phyloP scores from a whole-genome alignment of 345 rosid genomes.

The Populus simonii region DNA sequence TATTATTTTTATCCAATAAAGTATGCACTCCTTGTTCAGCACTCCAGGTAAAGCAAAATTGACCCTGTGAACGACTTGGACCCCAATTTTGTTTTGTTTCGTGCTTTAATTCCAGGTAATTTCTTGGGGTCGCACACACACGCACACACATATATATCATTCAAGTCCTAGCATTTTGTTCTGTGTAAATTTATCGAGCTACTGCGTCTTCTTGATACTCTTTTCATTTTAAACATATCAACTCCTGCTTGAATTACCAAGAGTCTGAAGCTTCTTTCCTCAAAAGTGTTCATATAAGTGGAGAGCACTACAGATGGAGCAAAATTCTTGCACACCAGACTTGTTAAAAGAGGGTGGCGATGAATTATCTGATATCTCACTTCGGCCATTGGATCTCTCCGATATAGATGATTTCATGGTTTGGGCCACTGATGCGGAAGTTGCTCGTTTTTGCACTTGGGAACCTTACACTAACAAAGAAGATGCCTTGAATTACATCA shows the following conservation, averaged over 20 bases:
- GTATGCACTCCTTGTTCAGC: constrained; percentile 10
- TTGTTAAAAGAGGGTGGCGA: not conserved
- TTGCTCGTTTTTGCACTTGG: constrained; percentile 50
- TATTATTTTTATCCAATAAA: constrained; percentile 9
- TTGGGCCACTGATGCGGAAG: constrained; percentile 55
- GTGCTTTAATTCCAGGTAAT: not conserved
- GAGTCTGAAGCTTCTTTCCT: not conserved
- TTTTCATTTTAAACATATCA: not conserved
- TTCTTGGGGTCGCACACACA: not conserved
- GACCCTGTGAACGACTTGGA: not conserved
- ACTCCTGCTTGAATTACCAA: not conserved
- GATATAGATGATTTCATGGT: constrained; percentile 64
- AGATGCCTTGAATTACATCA: constrained; percentile 39
- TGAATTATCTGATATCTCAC: constrained; percentile 27
- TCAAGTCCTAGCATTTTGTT: not conserved
- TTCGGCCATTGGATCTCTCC: constrained; percentile 38
- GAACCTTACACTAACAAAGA: constrained; percentile 52
- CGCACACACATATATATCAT: no score
- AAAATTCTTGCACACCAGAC: not conserved
- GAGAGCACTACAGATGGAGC: not conserved
- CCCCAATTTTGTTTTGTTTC: not conserved
- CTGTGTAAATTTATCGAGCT: not conserved
- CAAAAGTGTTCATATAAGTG: not conserved
- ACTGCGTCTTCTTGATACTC: not conserved
- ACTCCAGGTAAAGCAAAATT: constrained; percentile 10